These are phyloP conservation scores for Russula vinacea DNA, from an alignment of 768 basidiomycete species.

Conservation along the genomic window DNA sequence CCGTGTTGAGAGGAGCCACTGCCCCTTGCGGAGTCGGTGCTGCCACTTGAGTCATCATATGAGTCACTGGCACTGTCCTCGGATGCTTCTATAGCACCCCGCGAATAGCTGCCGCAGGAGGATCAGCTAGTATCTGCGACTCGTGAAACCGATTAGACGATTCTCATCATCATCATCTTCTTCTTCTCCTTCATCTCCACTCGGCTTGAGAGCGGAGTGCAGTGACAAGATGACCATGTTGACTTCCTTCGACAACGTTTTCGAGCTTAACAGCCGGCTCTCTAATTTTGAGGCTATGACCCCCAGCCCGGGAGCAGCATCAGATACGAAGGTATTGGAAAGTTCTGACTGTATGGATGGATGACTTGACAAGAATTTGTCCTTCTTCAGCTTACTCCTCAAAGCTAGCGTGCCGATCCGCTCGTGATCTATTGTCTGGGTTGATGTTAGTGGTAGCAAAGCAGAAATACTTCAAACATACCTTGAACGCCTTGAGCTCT, in stretches of 20 bases:
- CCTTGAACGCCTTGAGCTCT: constrained; percentile 66
- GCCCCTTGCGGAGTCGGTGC: constrained; percentile 11
- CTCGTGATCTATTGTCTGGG: constrained; percentile 57
- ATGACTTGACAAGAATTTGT: constrained; percentile 49
- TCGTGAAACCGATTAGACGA: not conserved
- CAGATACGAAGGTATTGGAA: constrained; percentile 33
- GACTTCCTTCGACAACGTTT: constrained; percentile 61
- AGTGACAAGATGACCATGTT: constrained; percentile 51
- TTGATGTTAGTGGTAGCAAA: constrained; percentile 8
- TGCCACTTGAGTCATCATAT: constrained; percentile 23
- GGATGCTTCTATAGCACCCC: not conserved
- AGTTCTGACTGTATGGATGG: constrained; percentile 41
- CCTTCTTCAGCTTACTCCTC: constrained; percentile 69
- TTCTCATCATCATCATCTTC: no score
- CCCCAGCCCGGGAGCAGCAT: constrained; percentile 35
- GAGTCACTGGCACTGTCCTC: constrained; percentile 44
- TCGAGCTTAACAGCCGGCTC: constrained; percentile 72
- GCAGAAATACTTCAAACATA: constrained; percentile 35
- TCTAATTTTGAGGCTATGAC: constrained; percentile 58
- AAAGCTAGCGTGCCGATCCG: constrained; percentile 63
- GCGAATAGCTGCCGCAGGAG: not conserved
- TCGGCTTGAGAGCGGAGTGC: constrained; percentile 41
- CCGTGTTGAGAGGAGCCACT: not conserved
- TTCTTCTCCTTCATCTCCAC: not conserved
- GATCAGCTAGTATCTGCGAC: not conserved